Evolutionary conservation across 345 rosid genomes (phyloP), one percentile per base, ranked within the genome.

Genomic region (Eucalyptus erythrocorys): DNA sequence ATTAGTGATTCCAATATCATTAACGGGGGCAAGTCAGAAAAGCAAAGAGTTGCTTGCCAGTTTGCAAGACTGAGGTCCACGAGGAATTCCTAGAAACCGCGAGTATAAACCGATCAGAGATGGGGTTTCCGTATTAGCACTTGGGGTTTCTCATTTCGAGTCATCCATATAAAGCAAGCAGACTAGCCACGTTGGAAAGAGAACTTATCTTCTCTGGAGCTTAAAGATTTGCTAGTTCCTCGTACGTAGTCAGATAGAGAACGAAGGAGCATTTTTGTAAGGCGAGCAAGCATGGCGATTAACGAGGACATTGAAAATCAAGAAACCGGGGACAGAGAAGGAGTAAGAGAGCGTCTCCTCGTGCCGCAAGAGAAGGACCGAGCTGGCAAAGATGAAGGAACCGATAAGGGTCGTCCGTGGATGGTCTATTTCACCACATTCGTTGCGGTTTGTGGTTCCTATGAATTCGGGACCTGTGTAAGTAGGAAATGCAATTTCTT

Each of bases 371-470:
- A 34, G 87, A 91, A 91, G 92, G 85, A 86, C 71, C 50, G 34
- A 89, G 66, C 87, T 59, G 90, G 89, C 42, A 89, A 48, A 71
- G 92, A 89, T 85, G 88, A 76, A 76, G 47, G 82, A 37, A 40
- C 8, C 8, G 1, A 5, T 89, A 89, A 87, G 24, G 95, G 89
- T 40, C 91, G 89, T 86, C 90, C 91, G 9, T 90, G 96, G 95
- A 97, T 94, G 96, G 95, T 95, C 90, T 97, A 97, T 87, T 90
- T 96, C 90, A 94, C 93, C 92, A 96, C 99, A 8, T 92, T 95
- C 30, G 95, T 96, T 32, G 95, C 99, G 2, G 99, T 96, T 40
- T 96, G 97, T 71, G 99, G 99, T 16, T 95, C 99, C 79, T 97
- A 89, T 87, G 95, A 90, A 55, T 96, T 97, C 88, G 99, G 99